Evolutionary conservation across 208 protist genomes (phyloP).

Genomic region (Crithidia fasciculata): DNA sequence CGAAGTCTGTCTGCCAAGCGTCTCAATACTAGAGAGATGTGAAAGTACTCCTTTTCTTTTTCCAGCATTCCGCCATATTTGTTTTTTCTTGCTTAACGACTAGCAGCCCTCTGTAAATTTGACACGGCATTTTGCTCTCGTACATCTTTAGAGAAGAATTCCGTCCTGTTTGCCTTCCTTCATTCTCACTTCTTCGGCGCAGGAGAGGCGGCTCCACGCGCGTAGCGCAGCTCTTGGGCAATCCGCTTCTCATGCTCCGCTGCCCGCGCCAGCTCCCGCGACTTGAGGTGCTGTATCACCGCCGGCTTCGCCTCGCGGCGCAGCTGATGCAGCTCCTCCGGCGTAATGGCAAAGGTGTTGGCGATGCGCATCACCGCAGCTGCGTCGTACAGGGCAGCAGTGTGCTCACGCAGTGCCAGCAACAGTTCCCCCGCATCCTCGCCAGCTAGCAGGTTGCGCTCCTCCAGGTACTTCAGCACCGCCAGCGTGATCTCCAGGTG

Average conservation of each 20-base stretch:
- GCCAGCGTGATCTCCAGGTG: constrained; percentile 65
- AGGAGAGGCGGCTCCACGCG: not conserved
- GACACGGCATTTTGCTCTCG: too few relatives aligned
- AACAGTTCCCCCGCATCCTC: constrained; percentile 52
- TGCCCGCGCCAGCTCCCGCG: constrained; percentile 16
- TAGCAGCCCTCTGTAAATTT: too few relatives aligned
- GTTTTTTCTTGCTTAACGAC: too few relatives aligned
- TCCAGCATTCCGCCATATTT: too few relatives aligned
- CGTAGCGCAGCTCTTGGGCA: constrained; percentile 28
- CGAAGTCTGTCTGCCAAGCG: too few relatives aligned
- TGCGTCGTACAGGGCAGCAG: constrained; percentile 45
- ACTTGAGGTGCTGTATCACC: constrained; percentile 31
- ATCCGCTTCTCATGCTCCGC: constrained; percentile 29
- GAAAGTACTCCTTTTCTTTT: too few relatives aligned
- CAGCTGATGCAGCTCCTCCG: constrained; percentile 40
- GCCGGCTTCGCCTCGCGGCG: constrained; percentile 38
- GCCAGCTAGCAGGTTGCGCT: constrained; percentile 32
- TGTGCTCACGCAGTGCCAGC: constrained; percentile 31
- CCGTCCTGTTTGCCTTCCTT: not conserved
- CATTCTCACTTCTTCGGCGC: not conserved
- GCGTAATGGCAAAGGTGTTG: constrained; percentile 28
- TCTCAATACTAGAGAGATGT: too few relatives aligned
- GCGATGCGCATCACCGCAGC: constrained; percentile 37
- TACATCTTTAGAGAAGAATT: too few relatives aligned
- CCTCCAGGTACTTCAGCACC: constrained; percentile 48